Evolutionary conservation across 805 yeast species (phyloP).

Genomic region (Naumovozyma baii): DNA sequence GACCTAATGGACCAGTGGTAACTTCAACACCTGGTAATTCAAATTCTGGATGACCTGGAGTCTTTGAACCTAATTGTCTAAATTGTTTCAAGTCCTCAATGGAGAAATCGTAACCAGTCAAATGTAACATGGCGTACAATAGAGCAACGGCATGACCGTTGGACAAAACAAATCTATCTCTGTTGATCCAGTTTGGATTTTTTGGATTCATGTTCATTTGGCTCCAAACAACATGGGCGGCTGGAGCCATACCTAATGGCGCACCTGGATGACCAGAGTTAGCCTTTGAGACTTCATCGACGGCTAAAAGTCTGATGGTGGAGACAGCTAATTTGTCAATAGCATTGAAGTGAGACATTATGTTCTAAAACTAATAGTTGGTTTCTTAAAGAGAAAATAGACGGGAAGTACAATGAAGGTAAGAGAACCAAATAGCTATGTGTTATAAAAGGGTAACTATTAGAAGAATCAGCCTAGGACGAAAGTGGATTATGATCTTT

Average conservation of each 20-base stretch:
- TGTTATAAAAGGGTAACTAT: neutral
- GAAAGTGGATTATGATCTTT: neutral
- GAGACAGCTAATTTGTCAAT: slow-evolving; percentile 68
- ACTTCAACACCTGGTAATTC: slow-evolving; percentile 91
- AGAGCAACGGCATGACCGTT: slow-evolving; percentile 96
- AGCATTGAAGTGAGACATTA: slow-evolving; percentile 35
- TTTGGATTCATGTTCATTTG: slow-evolving; percentile 80
- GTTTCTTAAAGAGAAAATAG: neutral
- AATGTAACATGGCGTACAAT: slow-evolving; percentile 73
- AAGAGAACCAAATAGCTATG: no score
- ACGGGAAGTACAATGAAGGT: neutral
- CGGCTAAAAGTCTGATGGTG: slow-evolving; percentile 83
- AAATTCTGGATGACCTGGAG: slow-evolving; percentile 97
- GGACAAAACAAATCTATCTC: slow-evolving; percentile 90
- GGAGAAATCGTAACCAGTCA: slow-evolving; percentile 72
- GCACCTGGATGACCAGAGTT: slow-evolving; percentile 99
- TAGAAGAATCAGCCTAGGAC: neutral
- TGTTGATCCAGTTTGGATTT: slow-evolving; percentile 86
- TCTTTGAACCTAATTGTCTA: slow-evolving; percentile 81
- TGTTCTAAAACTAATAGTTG: neutral
- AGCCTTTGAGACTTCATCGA: slow-evolving; percentile 78
- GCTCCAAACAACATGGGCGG: slow-evolving; percentile 80
- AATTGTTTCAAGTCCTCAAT: slow-evolving; percentile 82
- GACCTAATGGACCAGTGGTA: slow-evolving; percentile 98
- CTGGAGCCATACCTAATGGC: slow-evolving; percentile 94